These are phyloP conservation scores for Teratosphaeria gauchensis DNA, from an alignment of 2,329 filamentous ascomycete genomes.

Conservation along the genomic window DNA sequence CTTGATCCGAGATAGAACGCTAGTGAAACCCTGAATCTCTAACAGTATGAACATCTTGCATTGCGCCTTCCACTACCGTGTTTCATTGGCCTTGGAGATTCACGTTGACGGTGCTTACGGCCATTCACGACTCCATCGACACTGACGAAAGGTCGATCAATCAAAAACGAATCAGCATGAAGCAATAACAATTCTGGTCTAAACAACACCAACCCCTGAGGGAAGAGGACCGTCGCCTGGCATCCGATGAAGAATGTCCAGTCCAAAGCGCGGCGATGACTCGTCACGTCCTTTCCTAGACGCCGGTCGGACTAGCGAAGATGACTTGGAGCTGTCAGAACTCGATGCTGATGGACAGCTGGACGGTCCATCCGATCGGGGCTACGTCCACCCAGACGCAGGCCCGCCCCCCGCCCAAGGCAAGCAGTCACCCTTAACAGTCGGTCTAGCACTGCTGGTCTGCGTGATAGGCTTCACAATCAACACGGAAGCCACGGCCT, in stretches of 20 bases:
- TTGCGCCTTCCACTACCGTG: not conserved
- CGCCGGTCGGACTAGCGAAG: not conserved
- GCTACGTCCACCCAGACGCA: not conserved
- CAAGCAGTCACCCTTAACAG: slow-evolving; percentile 7
- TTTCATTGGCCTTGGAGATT: too few relatives aligned
- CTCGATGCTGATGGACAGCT: not conserved
- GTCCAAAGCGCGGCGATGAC: not conserved
- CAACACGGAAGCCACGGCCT: slow-evolving; percentile 26
- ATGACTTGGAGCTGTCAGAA: slow-evolving; percentile 4
- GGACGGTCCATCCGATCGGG: not conserved
- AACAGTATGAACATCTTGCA: not conserved
- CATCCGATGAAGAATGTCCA: not conserved
- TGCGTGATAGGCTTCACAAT: slow-evolving; percentile 22
- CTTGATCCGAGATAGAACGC: not conserved
- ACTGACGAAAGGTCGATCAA: not conserved
- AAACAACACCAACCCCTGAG: not conserved
- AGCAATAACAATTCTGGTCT: not conserved
- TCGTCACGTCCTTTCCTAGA: slow-evolving; percentile 5
- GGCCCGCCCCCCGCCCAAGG: not conserved
- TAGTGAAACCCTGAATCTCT: not conserved
- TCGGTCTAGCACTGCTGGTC: slow-evolving; percentile 15
- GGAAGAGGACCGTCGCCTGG: too few relatives aligned
- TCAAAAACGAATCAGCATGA: not conserved
- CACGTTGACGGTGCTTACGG: too few relatives aligned
- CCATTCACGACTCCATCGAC: too few relatives aligned